A percentile compares a stretch with the other conserved stretches of the same genome.
Conservation (phyloP, 2,329 filamentous ascomycete species). For the Tolypocladium amazonense region DNA sequence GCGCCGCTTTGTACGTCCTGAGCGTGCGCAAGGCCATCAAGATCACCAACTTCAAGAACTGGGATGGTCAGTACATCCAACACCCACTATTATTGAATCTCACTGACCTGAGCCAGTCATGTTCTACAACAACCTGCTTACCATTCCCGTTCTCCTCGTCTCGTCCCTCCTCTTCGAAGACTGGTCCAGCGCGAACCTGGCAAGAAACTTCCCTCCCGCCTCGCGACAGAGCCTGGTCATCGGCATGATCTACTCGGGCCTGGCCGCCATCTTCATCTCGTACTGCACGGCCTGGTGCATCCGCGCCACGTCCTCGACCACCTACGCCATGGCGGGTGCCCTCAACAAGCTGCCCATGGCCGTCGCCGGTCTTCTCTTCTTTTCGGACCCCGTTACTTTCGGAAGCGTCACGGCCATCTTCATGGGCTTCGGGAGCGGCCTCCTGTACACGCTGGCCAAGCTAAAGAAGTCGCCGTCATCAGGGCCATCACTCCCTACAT, state of each 20-base stretch:
- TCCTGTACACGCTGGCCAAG: conserved; percentile 63
- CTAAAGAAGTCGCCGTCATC: conserved; percentile 50
- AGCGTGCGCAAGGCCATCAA: conserved; percentile 98
- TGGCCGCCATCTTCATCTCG: conserved; percentile 95
- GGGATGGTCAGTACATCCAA: conserved; percentile 70
- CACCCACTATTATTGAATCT: neutral
- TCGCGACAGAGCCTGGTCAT: conserved; percentile 68
- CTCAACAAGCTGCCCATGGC: conserved; percentile 97
- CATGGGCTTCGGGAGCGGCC: conserved; percentile 82
- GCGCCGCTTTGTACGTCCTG: conserved; percentile 80
- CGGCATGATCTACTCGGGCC: conserved; percentile 88
- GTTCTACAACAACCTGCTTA: conserved; percentile 99
- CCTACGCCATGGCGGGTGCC: conserved; percentile 96
- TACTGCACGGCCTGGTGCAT: conserved; percentile 99
- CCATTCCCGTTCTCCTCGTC: conserved; percentile 80
- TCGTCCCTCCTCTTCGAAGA: conserved; percentile 79
- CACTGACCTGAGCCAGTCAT: conserved; percentile 57
- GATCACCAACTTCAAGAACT: conserved; percentile 99
- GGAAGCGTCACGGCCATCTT: conserved; percentile 86
- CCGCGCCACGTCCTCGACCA: conserved; percentile 91
- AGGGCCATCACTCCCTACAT: conserved; percentile 57
- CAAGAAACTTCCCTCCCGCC: conserved; percentile 78
- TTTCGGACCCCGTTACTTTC: conserved; percentile 84
- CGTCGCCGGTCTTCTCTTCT: conserved; percentile 86
- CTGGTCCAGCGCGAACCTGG: conserved; percentile 79